Percentiles rank a stretch among this genome's conserved stretches.
phyloP scores from a whole-genome alignment of 2,329 filamentous ascomycete genomes.

The Ramularia endophylla region DNA sequence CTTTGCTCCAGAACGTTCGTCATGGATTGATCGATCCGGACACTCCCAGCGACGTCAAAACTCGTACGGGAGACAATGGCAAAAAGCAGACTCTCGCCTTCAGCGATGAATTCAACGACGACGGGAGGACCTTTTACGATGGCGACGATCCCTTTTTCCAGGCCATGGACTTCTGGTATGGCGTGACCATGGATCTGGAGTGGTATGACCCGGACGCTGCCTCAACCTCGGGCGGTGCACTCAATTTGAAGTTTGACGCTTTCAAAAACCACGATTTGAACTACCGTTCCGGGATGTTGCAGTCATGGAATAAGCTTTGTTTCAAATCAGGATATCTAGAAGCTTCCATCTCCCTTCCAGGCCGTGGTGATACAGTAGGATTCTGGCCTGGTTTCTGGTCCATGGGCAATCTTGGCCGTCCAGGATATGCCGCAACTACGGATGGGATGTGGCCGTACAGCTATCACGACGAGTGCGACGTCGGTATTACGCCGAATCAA shows the following conservation, averaged over 20 bases:
- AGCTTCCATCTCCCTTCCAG: constrained; percentile 64
- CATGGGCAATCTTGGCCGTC: constrained; percentile 66
- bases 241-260: constrained; percentile 57
- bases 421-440: constrained; percentile 63
- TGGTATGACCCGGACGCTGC: constrained; percentile 37
- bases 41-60: constrained; percentile 54
- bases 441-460: constrained; percentile 72
- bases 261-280: constrained; percentile 56
- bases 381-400: constrained; percentile 74
- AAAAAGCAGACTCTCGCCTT: constrained; percentile 59
- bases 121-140: constrained; percentile 64
- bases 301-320: constrained; percentile 52
- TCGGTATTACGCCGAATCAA: constrained; percentile 66
- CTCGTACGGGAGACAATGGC: constrained; percentile 53
- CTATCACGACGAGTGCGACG: constrained; percentile 62
- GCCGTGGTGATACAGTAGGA: constrained; percentile 58
- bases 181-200: constrained; percentile 61
- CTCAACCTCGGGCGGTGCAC: constrained; percentile 34
- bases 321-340: constrained; percentile 67
- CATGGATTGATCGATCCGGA: constrained; percentile 60
- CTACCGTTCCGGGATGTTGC: constrained; percentile 48
- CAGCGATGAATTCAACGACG: constrained; percentile 65
- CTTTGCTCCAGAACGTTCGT: constrained; percentile 56
- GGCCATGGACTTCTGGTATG: constrained; percentile 66
- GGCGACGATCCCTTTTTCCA: constrained; percentile 65